phyloP scores from a whole-genome alignment of 768 basidiomycete genomes.

The Floccularia luteovirens region DNA sequence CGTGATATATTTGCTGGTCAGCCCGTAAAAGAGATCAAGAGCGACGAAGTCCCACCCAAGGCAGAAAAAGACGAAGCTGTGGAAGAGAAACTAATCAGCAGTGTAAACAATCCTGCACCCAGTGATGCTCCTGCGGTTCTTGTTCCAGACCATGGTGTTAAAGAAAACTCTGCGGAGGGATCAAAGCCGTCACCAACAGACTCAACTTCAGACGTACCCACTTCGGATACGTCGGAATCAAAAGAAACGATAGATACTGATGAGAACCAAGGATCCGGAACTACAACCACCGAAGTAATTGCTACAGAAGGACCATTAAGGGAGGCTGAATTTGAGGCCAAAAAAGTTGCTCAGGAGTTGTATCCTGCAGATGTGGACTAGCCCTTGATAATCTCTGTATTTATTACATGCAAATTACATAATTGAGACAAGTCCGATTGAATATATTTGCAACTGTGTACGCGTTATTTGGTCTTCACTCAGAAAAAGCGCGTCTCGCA shows the following conservation, averaged over 20 bases:
- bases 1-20: constrained; percentile 61
- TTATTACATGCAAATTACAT: no score
- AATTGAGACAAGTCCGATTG: no score
- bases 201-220: not conserved
- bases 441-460: no score
- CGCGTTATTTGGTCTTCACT: no score
- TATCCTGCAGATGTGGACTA: constrained; percentile 42
- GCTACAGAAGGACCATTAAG: constrained; percentile 33
- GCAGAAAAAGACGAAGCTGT: constrained; percentile 9
- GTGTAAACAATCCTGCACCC: no score
- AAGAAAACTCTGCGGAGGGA: constrained; percentile 3
- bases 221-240: constrained; percentile 4
- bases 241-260: constrained; percentile 6
- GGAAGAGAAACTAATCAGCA: constrained; percentile 30
- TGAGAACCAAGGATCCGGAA: constrained; percentile 2
- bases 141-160: constrained; percentile 2
- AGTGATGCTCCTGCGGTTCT: constrained; percentile 6
- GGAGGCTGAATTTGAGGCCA: constrained; percentile 42
- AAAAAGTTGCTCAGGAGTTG: constrained; percentile 46
- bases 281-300: constrained; percentile 6
- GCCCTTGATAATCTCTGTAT: no score
- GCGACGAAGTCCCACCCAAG: constrained; percentile 18
- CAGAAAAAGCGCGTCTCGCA: no score
- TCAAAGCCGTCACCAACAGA: constrained; percentile 4
- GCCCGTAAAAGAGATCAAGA: constrained; percentile 39